Evolutionary conservation across 2,329 filamentous ascomycete species (phyloP), one percentile per base, ranked within the genome.

Genomic region (Xylaria sp.): DNA sequence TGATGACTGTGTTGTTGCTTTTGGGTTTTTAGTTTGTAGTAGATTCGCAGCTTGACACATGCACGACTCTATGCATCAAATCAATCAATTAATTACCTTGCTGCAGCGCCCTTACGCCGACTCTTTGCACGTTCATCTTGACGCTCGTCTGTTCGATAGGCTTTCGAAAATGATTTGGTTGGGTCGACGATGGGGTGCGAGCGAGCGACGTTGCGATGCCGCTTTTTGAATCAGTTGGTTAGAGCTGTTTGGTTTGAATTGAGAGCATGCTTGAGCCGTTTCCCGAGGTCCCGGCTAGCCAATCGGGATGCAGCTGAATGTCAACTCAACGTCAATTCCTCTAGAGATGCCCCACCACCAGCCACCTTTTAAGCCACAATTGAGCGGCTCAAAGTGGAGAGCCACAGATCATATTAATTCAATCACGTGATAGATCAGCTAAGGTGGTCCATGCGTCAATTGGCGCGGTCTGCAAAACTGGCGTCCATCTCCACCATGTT

Each of bases 41-140:
- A 13, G 3, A 28, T 8, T 51, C 20, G 48, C 48, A 12, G 10
- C 20, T 23, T 10, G 33, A 36, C 33, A 36, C 8, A 36, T 36
- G 33, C 31, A 33, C 31, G 6, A 2, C 6, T 33, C 31, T 31
- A 31, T 33, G 12, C 1, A 31, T 18, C 3, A 1, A 51, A 23
- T 20, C 46, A 49, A 20, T 54, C 15, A 28, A 33, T 55, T 39
- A 43, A 61, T 52, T 79, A 89, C 87, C 85, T 86, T 86, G 84
- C 80, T 86, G 86, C 79, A 89, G 80, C 79, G 87, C 87, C 81
- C 85, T 84, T 74, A 88, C 78, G 79, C 87, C 87, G 77, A 88
- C 83, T 82, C 87, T 82, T 76, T 87, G 85, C 77, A 85, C 83
- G 79, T 84, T 86, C 87, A 90, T 90, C 52, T 63, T 73, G 71